phyloP scores from a whole-genome alignment of 176 grass and related monocot species.

The Saccharum spontaneum region DNA sequence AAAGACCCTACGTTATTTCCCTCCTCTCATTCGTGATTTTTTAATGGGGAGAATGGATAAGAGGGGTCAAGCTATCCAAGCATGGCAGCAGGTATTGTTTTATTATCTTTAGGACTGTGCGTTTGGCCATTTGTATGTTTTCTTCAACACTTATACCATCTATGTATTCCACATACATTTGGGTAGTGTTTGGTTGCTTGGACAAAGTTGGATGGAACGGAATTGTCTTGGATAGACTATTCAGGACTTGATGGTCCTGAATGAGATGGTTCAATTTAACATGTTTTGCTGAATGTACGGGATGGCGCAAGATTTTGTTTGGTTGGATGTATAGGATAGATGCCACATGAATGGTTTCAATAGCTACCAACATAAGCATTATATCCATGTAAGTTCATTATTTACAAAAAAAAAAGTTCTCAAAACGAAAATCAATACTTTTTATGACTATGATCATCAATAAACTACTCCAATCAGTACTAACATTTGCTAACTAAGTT shows the following conservation, averaged over 20 bases:
- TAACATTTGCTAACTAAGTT: neutral
- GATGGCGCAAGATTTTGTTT: too few relatives aligned
- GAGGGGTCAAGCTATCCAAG: slow-evolving; percentile 87
- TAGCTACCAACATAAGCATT: neutral
- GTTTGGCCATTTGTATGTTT: slow-evolving; percentile 22
- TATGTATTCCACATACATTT: slow-evolving; percentile 5
- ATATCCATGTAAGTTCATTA: neutral
- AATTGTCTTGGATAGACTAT: neutral
- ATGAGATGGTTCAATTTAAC: neutral
- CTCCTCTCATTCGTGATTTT: slow-evolving; percentile 80
- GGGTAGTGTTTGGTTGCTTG: neutral
- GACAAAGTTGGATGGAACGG: neutral
- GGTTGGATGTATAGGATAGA: neutral
- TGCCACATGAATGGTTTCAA: neutral
- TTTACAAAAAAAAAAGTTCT: neutral
- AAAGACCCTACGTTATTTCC: slow-evolving; percentile 86
- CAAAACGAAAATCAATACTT: neutral
- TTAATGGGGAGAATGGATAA: slow-evolving; percentile 79
- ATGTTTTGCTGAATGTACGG: neutral
- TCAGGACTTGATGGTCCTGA: neutral
- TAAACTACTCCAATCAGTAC: too few relatives aligned
- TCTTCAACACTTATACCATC: neutral
- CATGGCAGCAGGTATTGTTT: slow-evolving; percentile 80
- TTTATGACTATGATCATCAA: too few relatives aligned
- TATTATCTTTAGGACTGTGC: slow-evolving; percentile 21